Evolutionary conservation across 1,284 basidiomycete species (phyloP), one percentile per base, ranked within the genome.

Genomic region (Microbotryum scabiosae): DNA sequence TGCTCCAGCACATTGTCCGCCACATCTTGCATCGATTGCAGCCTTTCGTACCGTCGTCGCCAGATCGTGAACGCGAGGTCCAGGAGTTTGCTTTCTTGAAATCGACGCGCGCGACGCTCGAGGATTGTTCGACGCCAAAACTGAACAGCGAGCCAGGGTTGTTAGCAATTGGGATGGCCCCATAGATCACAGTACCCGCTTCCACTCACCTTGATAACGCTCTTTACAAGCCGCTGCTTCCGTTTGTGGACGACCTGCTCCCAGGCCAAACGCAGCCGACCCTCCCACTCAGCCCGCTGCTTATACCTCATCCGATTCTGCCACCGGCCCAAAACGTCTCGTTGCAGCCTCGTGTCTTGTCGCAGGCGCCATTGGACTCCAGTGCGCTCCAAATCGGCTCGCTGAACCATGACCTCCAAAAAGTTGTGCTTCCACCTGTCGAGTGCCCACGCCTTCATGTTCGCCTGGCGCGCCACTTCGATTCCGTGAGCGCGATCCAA

Each of bases 201-300:
- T 9, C 18, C 18, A 51, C 60, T 25, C 26, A 57, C 60, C n/a
- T 61, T 30, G 6, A 62, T 6, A 10, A 48, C 32, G 21, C 36
- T 18, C 20, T 28, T n/a, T 5, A 18, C 28, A 1, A 49, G 14
- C 8, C 51, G 14, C 5, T 59, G 28, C n/a, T 45, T 48, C 44
- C 58, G 10, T 3, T 26, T 2, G 9, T 18, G 4, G 1, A 43
- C 28, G 1, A 57, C 53, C 18, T 26, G 14, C 44, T 59, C 61
- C 48, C 57, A 54, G 47, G 60, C 63, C 4, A 9, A 16, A 7
- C 32, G 54, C 48, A 65, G 30, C 23, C 43, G 46, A 12, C 8
- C 20, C 30, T 60, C 62, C 52, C 49, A 32, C 32, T 30, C 44
- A 32, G 43, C 30, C 23, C 58, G n/a, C 45, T 36, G 46, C 12